Evolutionary conservation across 495 filamentous ascomycete species (phyloP).

Genomic region (Penicillium dipodomyicola): DNA sequence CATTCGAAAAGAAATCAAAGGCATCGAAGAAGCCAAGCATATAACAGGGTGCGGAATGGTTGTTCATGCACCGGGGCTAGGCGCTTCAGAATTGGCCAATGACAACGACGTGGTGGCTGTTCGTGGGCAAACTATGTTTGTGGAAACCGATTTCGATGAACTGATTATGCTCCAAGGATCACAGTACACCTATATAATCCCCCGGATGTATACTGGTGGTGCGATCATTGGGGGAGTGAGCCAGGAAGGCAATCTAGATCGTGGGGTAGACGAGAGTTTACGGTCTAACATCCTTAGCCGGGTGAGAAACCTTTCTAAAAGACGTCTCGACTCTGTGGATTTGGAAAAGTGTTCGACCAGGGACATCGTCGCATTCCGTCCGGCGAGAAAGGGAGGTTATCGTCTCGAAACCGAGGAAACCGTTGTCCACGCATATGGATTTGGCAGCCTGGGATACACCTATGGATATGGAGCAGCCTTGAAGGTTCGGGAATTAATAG

Average conservation of each 20-base stretch:
- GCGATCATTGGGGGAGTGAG: slow-evolving; percentile 19
- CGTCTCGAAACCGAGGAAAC: slow-evolving; percentile 18
- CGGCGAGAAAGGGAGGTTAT: slow-evolving; percentile 21
- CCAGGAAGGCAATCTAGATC: slow-evolving; percentile 14
- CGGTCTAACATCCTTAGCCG: slow-evolving; percentile 18
- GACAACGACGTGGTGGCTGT: slow-evolving; percentile 15
- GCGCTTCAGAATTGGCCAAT: slow-evolving; percentile 12
- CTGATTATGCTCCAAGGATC: slow-evolving; percentile 19
- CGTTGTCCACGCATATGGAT: slow-evolving; percentile 24
- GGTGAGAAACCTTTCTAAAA: slow-evolving; percentile 4
- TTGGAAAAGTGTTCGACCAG: slow-evolving; percentile 1
- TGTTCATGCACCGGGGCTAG: slow-evolving; percentile 19
- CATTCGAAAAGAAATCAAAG: slow-evolving; percentile 7
- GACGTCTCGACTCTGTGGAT: slow-evolving; percentile 2
- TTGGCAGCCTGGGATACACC: slow-evolving; percentile 16
- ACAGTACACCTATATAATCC: slow-evolving; percentile 22
- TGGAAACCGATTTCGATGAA: slow-evolving; percentile 16
- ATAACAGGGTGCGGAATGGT: slow-evolving; percentile 10
- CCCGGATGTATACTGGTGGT: slow-evolving; percentile 17
- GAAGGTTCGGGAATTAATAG: slow-evolving; percentile 19
- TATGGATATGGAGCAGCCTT: slow-evolving; percentile 19
- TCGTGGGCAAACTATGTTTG: slow-evolving; percentile 25
- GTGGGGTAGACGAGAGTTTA: slow-evolving; percentile 11
- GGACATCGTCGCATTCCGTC: slow-evolving; percentile 22
- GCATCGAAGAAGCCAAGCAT: slow-evolving; percentile 12